A percentile compares a stretch with the other conserved stretches of the same genome.
phyloP scores from a whole-genome alignment of 2,329 filamentous ascomycete species.

The Ceratocystis variospora region DNA sequence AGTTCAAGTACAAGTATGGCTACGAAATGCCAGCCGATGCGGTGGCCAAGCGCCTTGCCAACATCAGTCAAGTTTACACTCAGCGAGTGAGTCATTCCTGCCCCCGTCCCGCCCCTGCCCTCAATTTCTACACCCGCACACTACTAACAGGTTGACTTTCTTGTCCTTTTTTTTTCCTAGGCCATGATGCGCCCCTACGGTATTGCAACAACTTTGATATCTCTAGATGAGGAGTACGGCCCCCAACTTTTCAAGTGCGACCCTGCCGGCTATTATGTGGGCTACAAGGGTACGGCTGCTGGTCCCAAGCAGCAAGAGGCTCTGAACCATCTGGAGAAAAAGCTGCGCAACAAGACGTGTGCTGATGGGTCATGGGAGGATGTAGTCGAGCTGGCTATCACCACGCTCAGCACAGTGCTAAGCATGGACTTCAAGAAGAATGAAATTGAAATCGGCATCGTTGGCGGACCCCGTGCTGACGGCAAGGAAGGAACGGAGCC shows the following conservation, averaged over 20 bases:
- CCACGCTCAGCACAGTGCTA: constrained; percentile 84
- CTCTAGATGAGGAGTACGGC: constrained; percentile 79
- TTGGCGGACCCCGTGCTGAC: constrained; percentile 71
- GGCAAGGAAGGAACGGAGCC: constrained; percentile 70
- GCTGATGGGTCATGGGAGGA: constrained; percentile 93
- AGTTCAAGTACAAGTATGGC: constrained; percentile 96
- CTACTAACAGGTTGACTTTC: background rate
- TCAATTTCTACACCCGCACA: background rate
- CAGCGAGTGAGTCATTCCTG: constrained; percentile 53
- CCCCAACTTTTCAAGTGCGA: constrained; percentile 98
- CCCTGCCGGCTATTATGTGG: constrained; percentile 92
- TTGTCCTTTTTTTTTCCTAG: constrained; percentile 27
- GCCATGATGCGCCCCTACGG: constrained; percentile 98
- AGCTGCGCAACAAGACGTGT: constrained; percentile 96
- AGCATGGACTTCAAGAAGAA: constrained; percentile 99
- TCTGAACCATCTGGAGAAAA: constrained; percentile 97
- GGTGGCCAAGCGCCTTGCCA: constrained; percentile 88
- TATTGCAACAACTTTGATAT: constrained; percentile 88
- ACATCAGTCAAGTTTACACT: constrained; percentile 98
- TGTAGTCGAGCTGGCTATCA: constrained; percentile 92
- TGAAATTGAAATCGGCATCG: constrained; percentile 95
- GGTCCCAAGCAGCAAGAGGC: constrained; percentile 98
- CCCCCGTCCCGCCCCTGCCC: background rate
- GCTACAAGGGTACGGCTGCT: constrained; percentile 95
- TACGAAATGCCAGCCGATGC: constrained; percentile 99